Evolutionary conservation across 2,329 filamentous ascomycete genomes (phyloP).

Genomic region (Trichoderma lentiforme): DNA sequence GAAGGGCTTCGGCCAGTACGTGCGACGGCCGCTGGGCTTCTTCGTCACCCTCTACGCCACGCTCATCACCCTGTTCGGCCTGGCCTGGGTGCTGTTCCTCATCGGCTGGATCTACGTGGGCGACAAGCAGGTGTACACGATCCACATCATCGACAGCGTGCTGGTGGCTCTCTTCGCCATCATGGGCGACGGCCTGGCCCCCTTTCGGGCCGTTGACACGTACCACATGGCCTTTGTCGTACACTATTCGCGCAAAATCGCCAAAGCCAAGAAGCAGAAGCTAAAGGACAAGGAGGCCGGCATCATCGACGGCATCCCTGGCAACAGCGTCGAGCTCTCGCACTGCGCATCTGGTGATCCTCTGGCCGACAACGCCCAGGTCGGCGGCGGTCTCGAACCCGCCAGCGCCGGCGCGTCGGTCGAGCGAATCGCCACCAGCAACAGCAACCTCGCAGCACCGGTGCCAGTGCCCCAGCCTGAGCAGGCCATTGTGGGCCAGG

Average conservation of each 20-base stretch:
- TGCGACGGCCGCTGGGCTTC: conserved; percentile 73
- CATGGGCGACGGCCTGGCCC: conserved; percentile 67
- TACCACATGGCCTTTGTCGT: conserved; percentile 85
- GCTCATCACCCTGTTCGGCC: conserved; percentile 78
- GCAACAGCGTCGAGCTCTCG: conserved; percentile 19
- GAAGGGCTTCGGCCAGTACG: conserved; percentile 78
- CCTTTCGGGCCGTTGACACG: conserved; percentile 76
- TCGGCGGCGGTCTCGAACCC: neutral
- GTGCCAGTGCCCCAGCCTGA: neutral
- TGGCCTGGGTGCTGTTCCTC: conserved; percentile 87
- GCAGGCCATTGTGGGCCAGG: conserved; percentile 2
- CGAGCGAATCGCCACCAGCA: conserved; percentile 9
- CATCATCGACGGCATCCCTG: neutral
- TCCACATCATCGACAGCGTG: conserved; percentile 68
- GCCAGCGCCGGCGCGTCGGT: neutral
- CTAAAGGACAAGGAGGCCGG: conserved; percentile 32
- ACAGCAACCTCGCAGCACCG: neutral
- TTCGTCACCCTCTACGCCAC: conserved; percentile 80
- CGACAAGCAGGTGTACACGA: conserved; percentile 63
- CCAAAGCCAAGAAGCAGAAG: conserved; percentile 42
- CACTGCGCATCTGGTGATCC: conserved; percentile 3
- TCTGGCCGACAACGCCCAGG: neutral
- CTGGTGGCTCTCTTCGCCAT: conserved; percentile 68
- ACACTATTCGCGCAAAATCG: conserved; percentile 51
- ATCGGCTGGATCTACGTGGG: conserved; percentile 89